Evolutionary conservation across 768 basidiomycete species (phyloP).

Genomic region (Hypholoma sublateritium): DNA sequence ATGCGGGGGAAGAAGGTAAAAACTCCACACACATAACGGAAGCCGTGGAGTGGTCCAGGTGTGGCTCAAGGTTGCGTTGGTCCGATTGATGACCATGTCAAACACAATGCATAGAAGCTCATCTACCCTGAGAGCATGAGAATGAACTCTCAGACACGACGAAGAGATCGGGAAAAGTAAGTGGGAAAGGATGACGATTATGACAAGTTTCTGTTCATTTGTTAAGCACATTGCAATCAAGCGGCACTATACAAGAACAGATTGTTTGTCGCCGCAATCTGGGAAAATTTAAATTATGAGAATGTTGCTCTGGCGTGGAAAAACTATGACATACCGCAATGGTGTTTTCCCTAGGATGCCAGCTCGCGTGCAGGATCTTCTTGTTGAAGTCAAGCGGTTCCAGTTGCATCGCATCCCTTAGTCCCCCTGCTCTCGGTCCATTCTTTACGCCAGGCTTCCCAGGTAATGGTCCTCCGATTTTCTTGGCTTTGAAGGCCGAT

Average conservation of each 20-base stretch:
- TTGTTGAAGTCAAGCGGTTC: constrained; percentile 92
- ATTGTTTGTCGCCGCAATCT: constrained; percentile 98
- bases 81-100: constrained; percentile 16
- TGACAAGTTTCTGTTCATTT: constrained; percentile 7
- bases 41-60: constrained; percentile 6
- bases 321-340: constrained; percentile 73
- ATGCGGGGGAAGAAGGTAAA: constrained; percentile 14
- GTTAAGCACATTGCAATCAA: constrained; percentile 27
- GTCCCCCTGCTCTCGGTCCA: constrained; percentile 66
- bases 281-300: constrained; percentile 1
- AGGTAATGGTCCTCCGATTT: constrained; percentile 86
- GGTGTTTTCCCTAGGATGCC: constrained; percentile 98
- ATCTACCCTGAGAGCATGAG: constrained; percentile 21
- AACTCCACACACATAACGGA: not conserved
- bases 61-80: constrained; percentile 11
- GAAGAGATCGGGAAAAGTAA: constrained; percentile 15
- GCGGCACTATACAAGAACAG: constrained; percentile 83
- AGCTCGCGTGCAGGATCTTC: constrained; percentile 94
- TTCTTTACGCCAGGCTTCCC: constrained; percentile 73
- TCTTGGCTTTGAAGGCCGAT: constrained; percentile 99
- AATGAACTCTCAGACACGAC: constrained; percentile 13
- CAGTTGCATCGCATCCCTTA: constrained; percentile 85
- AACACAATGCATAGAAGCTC: constrained; percentile 17
- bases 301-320: not conserved
- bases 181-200: constrained; percentile 13